Evolutionary conservation across 495 filamentous ascomycete species (phyloP), one percentile per base, ranked within the genome.

Genomic region (Penicillium coffeae): DNA sequence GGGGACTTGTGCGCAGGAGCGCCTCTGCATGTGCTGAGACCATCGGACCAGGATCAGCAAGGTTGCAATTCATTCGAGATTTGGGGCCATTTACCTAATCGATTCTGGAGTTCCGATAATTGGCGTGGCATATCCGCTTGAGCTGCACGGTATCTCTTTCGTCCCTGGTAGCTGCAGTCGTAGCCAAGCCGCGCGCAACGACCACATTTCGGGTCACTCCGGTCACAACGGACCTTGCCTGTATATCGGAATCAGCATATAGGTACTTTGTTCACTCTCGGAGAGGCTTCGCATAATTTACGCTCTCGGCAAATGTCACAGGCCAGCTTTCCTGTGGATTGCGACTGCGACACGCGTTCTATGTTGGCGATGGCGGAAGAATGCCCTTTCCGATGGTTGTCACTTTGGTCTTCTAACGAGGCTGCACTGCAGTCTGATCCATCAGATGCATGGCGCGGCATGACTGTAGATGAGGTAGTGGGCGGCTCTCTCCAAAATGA

Each of bases 121-220:
- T 40, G 38, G 16, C 38, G 38, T 20, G 38, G 38, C 38, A 40
- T 40, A 20, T 40, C 38, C 38, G 38, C 38, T 20, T 40, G 38
- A 21, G 18, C 20, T 21, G 35, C 36, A 48, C 45, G 34, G 15
- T 40, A 30, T 27, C 30, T 3, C 14, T 48, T 48, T 8, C 34
- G 45, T 3, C 45, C 45, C 32, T 48, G 45, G 16, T 48, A 48
- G 45, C 36, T 48, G 45, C 45, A 48, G 33, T 40, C 32, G 36
- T 48, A 48, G 45, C 34, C 34, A 38, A 48, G 45, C 32, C 34
- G 45, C 45, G 45, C 45, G 14, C 45, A 48, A 2, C 45, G 45
- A 30, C 35, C 34, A 37, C 45, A 48, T 18, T 22, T 48, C 6
- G 36, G 45, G 16, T 40, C 38, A 15, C 38, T 20, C 38, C 38